These are phyloP conservation scores for Stromatinia cepivora DNA, from an alignment of 2,329 filamentous ascomycete genomes.

Conservation along the genomic window DNA sequence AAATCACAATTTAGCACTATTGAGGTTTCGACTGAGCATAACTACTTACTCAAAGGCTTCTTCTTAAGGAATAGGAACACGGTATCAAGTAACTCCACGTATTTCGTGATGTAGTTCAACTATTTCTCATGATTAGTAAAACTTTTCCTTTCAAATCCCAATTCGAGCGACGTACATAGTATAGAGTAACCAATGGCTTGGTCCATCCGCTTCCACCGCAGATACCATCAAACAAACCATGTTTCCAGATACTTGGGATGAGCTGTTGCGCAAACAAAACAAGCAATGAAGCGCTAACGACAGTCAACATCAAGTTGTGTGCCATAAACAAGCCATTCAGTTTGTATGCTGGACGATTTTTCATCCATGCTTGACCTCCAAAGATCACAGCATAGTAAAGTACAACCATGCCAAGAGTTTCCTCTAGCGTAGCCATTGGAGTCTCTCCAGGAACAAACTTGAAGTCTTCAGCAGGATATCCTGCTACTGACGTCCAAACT, in stretches of 20 bases:
- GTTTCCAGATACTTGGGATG: slow-evolving; percentile 74
- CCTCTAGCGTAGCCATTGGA: slow-evolving; percentile 84
- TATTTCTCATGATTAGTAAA: slow-evolving; percentile 50
- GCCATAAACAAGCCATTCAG: slow-evolving; percentile 88
- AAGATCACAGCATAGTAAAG: slow-evolving; percentile 94
- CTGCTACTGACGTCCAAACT: slow-evolving; percentile 71
- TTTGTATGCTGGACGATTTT: slow-evolving; percentile 79
- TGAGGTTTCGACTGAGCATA: background rate
- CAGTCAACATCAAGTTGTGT: slow-evolving; percentile 92
- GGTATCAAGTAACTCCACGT: slow-evolving; percentile 91
- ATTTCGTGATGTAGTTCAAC: slow-evolving; percentile 98
- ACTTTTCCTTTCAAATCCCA: background rate
- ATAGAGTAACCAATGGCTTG: slow-evolving; percentile 87
- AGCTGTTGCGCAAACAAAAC: slow-evolving; percentile 89
- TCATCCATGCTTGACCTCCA: slow-evolving; percentile 89
- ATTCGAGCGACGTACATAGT: slow-evolving; percentile 71
- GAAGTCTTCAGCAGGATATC: slow-evolving; percentile 86
- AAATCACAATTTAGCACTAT: background rate
- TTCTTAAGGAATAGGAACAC: slow-evolving; percentile 98
- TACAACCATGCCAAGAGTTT: slow-evolving; percentile 76
- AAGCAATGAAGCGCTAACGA: slow-evolving; percentile 77
- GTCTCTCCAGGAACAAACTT: slow-evolving; percentile 78
- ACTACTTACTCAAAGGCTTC: slow-evolving; percentile 80
- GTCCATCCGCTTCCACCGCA: slow-evolving; percentile 91
- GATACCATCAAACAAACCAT: slow-evolving; percentile 86